Conservation (phyloP, 2,329 filamentous ascomycete genomes). For the Diaporthe citriasiana region DNA sequence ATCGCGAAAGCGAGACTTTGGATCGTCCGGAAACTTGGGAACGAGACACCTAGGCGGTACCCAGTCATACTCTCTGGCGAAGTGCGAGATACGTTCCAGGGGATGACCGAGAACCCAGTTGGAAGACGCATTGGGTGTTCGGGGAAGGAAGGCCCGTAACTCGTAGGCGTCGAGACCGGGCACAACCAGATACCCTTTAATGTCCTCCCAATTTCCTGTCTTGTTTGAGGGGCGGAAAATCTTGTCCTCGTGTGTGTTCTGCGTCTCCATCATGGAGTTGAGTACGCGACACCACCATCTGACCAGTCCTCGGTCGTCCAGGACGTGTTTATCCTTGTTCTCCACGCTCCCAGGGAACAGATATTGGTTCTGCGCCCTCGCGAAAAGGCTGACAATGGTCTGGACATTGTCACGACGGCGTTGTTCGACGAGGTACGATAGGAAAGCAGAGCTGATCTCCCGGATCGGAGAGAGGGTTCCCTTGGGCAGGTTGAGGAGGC, state of each 20-base stretch:
- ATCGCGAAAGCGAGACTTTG: conserved; percentile 89
- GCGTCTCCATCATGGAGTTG: conserved; percentile 77
- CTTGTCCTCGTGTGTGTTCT: conserved; percentile 45
- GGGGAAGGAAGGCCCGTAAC: conserved; percentile 82
- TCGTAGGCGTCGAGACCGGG: conserved; percentile 89
- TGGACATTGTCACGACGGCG: conserved; percentile 75
- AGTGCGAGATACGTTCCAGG: conserved; percentile 75
- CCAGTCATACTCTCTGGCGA: conserved; percentile 68
- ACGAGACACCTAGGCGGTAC: conserved; percentile 87
- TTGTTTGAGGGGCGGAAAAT: conserved; percentile 40
- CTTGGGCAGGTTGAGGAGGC: conserved; percentile 73
- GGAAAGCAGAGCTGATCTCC: conserved; percentile 79
- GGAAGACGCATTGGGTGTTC: conserved; percentile 61
- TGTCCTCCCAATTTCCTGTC: conserved; percentile 55
- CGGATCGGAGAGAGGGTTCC: conserved; percentile 80
- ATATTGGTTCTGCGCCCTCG: conserved; percentile 92
- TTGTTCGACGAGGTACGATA: conserved; percentile 79
- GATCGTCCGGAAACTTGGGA: conserved; percentile 93
- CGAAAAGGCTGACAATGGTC: conserved; percentile 89
- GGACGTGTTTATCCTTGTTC: conserved; percentile 87
- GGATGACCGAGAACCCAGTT: conserved; percentile 81
- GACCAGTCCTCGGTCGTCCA: conserved; percentile 90
- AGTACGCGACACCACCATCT: conserved; percentile 96
- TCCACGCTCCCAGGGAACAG: conserved; percentile 93
- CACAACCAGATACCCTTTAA: conserved; percentile 87